Percentiles rank a stretch among this genome's conserved stretches.
Evolutionary conservation across 2,329 filamentous ascomycete species (phyloP).

Genomic region (Apiospora saccharicola): DNA sequence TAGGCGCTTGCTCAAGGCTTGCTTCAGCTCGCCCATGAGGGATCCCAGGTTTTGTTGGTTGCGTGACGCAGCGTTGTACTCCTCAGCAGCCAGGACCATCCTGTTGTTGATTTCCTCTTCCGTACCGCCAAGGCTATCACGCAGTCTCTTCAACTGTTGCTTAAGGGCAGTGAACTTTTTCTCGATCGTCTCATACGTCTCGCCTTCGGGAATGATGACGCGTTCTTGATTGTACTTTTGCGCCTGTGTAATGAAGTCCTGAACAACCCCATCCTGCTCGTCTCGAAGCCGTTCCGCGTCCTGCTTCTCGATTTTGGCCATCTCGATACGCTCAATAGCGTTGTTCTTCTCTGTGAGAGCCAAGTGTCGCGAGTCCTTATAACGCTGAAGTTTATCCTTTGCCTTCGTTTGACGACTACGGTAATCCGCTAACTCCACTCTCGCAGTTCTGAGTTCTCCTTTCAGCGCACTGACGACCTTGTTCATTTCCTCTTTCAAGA

Average conservation of each 20-base stretch:
- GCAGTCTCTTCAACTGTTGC: slow-evolving; percentile 65
- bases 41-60: slow-evolving; percentile 53
- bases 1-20: slow-evolving; percentile 73
- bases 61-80: slow-evolving; percentile 49
- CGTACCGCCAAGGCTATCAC: slow-evolving; percentile 65
- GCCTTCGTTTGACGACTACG: slow-evolving; percentile 62
- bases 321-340: slow-evolving; percentile 59
- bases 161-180: slow-evolving; percentile 62
- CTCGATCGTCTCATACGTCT: slow-evolving; percentile 65
- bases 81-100: slow-evolving; percentile 48
- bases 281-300: slow-evolving; percentile 57
- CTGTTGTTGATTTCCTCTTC: slow-evolving; percentile 69
- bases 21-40: slow-evolving; percentile 54
- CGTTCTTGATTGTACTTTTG: slow-evolving; percentile 59
- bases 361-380: slow-evolving; percentile 57
- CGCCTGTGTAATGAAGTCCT: slow-evolving; percentile 64
- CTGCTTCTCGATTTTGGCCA: slow-evolving; percentile 54
- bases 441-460: slow-evolving; percentile 44
- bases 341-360: slow-evolving; percentile 69
- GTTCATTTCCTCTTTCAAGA: slow-evolving; percentile 59
- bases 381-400: slow-evolving; percentile 58
- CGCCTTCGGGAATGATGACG: slow-evolving; percentile 68
- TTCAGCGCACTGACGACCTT: slow-evolving; percentile 49
- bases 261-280: slow-evolving; percentile 55
- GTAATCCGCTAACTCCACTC: slow-evolving; percentile 46